These are phyloP conservation scores for Lepiota venenata DNA, from an alignment of 768 basidiomycete genomes.

Conservation along the genomic window DNA sequence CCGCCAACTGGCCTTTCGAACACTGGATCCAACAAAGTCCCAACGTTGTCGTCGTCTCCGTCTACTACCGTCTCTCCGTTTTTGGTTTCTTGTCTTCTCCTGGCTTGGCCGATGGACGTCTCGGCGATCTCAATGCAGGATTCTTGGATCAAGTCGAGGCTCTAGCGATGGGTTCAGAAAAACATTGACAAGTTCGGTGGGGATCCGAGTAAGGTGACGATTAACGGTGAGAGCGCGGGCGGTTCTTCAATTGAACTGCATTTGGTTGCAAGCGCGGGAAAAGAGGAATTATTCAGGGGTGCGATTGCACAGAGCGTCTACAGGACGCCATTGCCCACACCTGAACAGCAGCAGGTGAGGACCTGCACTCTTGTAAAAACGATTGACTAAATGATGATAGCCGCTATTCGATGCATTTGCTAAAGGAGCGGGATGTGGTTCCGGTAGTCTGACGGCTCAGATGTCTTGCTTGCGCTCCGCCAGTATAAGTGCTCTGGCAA, in stretches of 20 bases:
- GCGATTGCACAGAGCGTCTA: slow-evolving; percentile 65
- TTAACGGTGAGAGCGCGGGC: slow-evolving; percentile 62
- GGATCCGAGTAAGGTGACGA: slow-evolving; percentile 51
- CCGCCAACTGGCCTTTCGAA: slow-evolving; percentile 64
- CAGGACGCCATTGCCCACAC: slow-evolving; percentile 45
- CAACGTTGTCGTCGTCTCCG: slow-evolving; percentile 59
- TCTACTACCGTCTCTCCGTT: slow-evolving; percentile 62
- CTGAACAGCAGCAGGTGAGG: slow-evolving; percentile 49
- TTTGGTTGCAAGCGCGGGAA: slow-evolving; percentile 39
- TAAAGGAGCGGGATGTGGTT: slow-evolving; percentile 46
- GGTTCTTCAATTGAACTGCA: slow-evolving; percentile 57
- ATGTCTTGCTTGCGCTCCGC: slow-evolving; percentile 48
- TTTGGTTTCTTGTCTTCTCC: slow-evolving; percentile 61
- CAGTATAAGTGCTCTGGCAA: slow-evolving; percentile 46
- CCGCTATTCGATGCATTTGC: slow-evolving; percentile 52
- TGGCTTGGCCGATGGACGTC: slow-evolving; percentile 32
- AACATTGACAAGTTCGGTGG: slow-evolving; percentile 66
- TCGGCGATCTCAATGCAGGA: slow-evolving; percentile 51
- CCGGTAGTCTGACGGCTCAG: slow-evolving; percentile 28
- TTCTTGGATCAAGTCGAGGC: slow-evolving; percentile 61
- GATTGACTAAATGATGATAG: slow-evolving; percentile 23
- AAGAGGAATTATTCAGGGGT: slow-evolving; percentile 40
- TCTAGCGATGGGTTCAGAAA: slow-evolving; percentile 59
- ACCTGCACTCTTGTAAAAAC: background rate
- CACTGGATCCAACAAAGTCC: slow-evolving; percentile 62